Conservation (phyloP, 805 yeast genomes). For the Candida argentea region DNA sequence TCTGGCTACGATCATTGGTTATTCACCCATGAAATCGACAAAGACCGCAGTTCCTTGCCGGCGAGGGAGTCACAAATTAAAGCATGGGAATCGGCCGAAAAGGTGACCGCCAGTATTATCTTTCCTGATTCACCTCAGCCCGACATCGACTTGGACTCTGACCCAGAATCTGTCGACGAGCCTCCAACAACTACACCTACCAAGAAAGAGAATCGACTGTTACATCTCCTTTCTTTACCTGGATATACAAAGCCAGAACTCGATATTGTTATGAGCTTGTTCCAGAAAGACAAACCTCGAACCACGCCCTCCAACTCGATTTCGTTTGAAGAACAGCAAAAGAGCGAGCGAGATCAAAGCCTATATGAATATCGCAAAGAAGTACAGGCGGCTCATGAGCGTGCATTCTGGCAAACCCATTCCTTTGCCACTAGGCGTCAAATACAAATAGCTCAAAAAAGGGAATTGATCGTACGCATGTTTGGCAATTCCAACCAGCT, state of each 20-base stretch:
- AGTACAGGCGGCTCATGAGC: constrained; percentile 20
- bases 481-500: constrained; percentile 30
- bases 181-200: not conserved
- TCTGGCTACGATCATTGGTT: constrained; percentile 28
- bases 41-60: constrained; percentile 17
- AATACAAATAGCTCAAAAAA: constrained; percentile 29
- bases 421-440: constrained; percentile 26
- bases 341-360: constrained; percentile 1
- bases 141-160: constrained; percentile 14
- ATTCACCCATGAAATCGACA: constrained; percentile 15
- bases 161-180: constrained; percentile 7
- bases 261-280: constrained; percentile 8
- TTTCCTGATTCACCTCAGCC: constrained; percentile 24
- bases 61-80: constrained; percentile 30
- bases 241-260: constrained; percentile 30
- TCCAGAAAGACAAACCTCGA: constrained; percentile 1
- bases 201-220: not conserved
- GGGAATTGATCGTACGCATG: constrained; percentile 25
- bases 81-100: constrained; percentile 38
- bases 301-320: constrained; percentile 1
- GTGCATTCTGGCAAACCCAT: constrained; percentile 22
- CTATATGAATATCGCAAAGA: constrained; percentile 7
- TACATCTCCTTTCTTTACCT: constrained; percentile 21
- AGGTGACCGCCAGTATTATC: constrained; percentile 24
- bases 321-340: not conserved